Evolutionary conservation across 2,329 filamentous ascomycete genomes (phyloP).

Genomic region (Tolypocladium cylindrosporum): DNA sequence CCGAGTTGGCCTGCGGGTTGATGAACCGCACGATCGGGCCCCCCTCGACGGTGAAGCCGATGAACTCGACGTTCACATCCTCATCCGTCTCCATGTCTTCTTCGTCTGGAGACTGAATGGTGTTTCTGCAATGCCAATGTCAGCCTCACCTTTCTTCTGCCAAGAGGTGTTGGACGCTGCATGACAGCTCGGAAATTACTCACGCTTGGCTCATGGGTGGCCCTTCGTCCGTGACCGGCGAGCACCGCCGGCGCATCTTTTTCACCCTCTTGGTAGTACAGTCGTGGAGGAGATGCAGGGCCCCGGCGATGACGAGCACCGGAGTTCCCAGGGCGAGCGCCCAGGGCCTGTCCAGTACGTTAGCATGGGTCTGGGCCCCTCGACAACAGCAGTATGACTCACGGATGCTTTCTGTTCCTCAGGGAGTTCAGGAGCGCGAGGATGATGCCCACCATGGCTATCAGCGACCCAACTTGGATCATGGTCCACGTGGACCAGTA

Average conservation of each 20-base stretch:
- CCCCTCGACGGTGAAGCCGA: conserved; percentile 35
- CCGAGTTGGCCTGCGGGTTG: conserved; percentile 18
- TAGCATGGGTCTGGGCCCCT: background rate
- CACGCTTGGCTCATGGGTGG: conserved; percentile 35
- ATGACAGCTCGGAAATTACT: conserved; percentile 5
- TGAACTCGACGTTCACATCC: conserved; percentile 23
- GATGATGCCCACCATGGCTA: conserved; percentile 48
- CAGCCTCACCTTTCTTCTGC: conserved; percentile 1
- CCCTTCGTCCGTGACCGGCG: conserved; percentile 12
- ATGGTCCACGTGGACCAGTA: conserved; percentile 55
- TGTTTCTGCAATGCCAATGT: conserved; percentile 18
- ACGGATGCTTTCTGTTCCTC: conserved; percentile 40
- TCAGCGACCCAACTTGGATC: conserved; percentile 46
- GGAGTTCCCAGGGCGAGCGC: conserved; percentile 50
- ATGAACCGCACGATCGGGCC: conserved; percentile 35
- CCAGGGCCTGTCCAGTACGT: conserved; percentile 32
- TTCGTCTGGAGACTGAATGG: conserved; percentile 21
- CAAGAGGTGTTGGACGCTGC: background rate
- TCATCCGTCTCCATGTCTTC: conserved; percentile 22
- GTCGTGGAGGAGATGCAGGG: conserved; percentile 38
- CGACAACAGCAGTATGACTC: conserved; percentile 12
- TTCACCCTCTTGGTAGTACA: conserved; percentile 25
- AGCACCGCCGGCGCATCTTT: conserved; percentile 15
- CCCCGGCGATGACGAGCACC: conserved; percentile 46
- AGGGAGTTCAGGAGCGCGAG: conserved; percentile 41